Percentiles rank a stretch among this genome's conserved stretches.
phyloP scores from a whole-genome alignment of 495 filamentous ascomycete genomes.

The Penicillium parvum region DNA sequence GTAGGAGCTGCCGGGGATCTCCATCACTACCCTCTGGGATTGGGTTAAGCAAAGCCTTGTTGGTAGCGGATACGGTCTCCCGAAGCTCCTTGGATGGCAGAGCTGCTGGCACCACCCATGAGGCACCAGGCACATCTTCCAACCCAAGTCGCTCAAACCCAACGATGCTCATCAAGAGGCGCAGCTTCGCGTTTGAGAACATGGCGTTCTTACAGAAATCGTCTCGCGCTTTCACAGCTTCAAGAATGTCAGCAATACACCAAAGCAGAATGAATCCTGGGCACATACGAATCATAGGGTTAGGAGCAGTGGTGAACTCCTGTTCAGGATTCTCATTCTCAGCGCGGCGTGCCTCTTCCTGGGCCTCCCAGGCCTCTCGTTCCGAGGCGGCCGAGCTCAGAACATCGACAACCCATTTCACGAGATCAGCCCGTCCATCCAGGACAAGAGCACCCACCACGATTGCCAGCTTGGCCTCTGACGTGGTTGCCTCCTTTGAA shows the following conservation, averaged over 20 bases:
- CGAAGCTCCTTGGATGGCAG: conserved; percentile 59
- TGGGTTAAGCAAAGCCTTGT: conserved; percentile 67
- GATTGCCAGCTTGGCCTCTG: conserved; percentile 68
- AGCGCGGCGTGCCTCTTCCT: conserved; percentile 52
- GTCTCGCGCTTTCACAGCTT: conserved; percentile 61
- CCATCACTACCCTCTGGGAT: conserved; percentile 63
- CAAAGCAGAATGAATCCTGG: not conserved
- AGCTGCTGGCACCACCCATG: conserved; percentile 73
- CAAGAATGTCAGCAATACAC: conserved; percentile 19
- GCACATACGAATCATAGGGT: conserved; percentile 44
- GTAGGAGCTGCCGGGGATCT: conserved; percentile 70
- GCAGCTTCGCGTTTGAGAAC: conserved; percentile 86
- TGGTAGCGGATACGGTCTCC: conserved; percentile 58
- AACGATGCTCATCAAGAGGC: conserved; percentile 75
- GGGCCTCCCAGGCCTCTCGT: conserved; percentile 73
- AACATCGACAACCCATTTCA: conserved; percentile 77
- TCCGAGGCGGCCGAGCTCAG: conserved; percentile 65
- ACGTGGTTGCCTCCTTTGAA: conserved; percentile 51
- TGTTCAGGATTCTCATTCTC: conserved; percentile 38
- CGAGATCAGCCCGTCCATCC: conserved; percentile 64
- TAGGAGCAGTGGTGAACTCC: conserved; percentile 26
- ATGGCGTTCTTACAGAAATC: conserved; percentile 67
- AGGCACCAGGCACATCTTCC: conserved; percentile 66
- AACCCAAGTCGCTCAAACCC: conserved; percentile 65
- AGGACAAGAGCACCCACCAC: conserved; percentile 73